A percentile compares a stretch with the other conserved stretches of the same genome.
phyloP scores from a whole-genome alignment of 352 stramenopile genomes.

The Salisapilia sapeloensis region DNA sequence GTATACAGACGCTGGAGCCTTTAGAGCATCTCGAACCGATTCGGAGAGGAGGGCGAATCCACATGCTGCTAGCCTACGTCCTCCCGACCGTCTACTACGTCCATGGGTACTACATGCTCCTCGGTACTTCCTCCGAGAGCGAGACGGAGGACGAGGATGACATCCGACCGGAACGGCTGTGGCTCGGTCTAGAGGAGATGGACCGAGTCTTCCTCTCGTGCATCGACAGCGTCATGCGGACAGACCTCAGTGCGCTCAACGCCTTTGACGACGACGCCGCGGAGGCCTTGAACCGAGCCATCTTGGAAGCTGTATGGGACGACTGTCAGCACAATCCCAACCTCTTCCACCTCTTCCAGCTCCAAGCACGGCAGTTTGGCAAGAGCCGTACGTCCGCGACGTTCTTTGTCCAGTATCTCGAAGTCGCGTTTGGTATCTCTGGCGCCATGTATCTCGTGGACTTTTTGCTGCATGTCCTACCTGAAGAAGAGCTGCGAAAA shows the following conservation, averaged over 20 bases:
- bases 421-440: conserved; percentile 59
- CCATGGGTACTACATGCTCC: conserved; percentile 51
- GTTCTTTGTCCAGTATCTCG: conserved; percentile 66
- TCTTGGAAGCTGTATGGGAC: conserved; percentile 71
- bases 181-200: conserved; percentile 62
- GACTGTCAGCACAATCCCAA: conserved; percentile 74
- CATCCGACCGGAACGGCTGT: conserved; percentile 18
- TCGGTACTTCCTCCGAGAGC: conserved; percentile 6
- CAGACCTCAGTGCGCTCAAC: conserved; percentile 14
- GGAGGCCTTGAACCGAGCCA: conserved; percentile 50
- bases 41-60: conserved; percentile 24
- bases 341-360: conserved; percentile 69
- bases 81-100: conserved; percentile 49
- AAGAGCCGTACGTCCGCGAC: conserved; percentile 27
- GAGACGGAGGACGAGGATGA: conserved; percentile 1
- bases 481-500: conserved; percentile 38
- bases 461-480: conserved; percentile 66
- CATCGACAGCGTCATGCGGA: conserved; percentile 25
- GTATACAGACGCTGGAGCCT: conserved; percentile 38
- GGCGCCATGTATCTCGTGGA: conserved; percentile 63
- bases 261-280: conserved; percentile 40
- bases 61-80: conserved; percentile 53
- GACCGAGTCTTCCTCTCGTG: conserved; percentile 41
- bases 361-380: conserved; percentile 58
- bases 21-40: conserved; percentile 27